Evolutionary conservation across 768 basidiomycete genomes (phyloP).

Genomic region (Kwoniella mangroviensis): DNA sequence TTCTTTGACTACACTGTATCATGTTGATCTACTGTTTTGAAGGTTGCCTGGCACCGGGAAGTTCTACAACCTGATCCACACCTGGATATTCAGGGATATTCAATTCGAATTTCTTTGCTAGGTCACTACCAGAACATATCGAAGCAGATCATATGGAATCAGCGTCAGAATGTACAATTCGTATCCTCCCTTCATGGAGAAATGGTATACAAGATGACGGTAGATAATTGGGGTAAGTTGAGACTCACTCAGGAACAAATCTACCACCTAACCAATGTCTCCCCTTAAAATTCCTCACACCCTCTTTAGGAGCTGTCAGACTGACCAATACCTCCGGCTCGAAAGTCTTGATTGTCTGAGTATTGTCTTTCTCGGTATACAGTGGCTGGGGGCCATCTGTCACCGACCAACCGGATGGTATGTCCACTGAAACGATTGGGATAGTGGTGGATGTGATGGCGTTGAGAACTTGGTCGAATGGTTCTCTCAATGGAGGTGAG

Average conservation of each 20-base stretch:
- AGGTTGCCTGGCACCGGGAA: conserved; percentile 49
- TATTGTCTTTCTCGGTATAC: conserved; percentile 42
- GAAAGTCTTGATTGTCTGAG: conserved; percentile 61
- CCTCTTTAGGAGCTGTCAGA: conserved; percentile 91
- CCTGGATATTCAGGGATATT: conserved; percentile 83
- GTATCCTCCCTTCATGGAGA: too few relatives aligned
- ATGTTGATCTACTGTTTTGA: neutral
- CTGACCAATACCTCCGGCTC: conserved; percentile 81
- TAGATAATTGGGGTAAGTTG: too few relatives aligned
- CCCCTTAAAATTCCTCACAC: conserved; percentile 75
- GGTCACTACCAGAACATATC: conserved; percentile 60
- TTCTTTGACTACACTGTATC: neutral
- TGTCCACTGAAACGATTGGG: conserved; percentile 92
- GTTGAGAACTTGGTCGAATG: conserved; percentile 78
- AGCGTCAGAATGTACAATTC: too few relatives aligned
- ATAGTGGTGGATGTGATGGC: conserved; percentile 68
- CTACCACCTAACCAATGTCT: conserved; percentile 92
- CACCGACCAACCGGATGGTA: conserved; percentile 96
- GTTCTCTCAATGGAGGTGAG: conserved; percentile 82
- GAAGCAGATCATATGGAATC: conserved; percentile 30
- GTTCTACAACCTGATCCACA: conserved; percentile 78
- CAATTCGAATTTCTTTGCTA: conserved; percentile 75
- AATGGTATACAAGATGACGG: too few relatives aligned
- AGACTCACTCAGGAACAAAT: conserved; percentile 81
- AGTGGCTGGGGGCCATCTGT: conserved; percentile 67